Percentiles rank a stretch among this genome's conserved stretches.
phyloP scores from a whole-genome alignment of 164 flowering plant species.

The Chimonanthus salicifolius region DNA sequence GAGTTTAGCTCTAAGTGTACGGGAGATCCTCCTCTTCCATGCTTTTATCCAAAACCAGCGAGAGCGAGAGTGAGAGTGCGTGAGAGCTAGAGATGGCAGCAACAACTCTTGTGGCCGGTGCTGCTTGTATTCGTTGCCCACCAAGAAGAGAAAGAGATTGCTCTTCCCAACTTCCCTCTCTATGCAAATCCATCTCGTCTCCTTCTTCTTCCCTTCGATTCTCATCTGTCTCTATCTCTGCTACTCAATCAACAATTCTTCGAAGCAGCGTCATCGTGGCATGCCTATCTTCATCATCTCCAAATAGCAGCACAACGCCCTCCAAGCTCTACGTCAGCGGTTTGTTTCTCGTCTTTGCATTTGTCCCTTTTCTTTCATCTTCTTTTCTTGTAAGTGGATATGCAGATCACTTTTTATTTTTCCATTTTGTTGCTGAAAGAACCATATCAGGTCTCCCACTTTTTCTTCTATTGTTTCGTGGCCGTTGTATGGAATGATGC shows the following conservation, averaged over 20 bases:
- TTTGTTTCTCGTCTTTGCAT: constrained; percentile 15
- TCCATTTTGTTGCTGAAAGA: background rate
- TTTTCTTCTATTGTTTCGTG: background rate
- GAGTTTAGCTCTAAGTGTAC: too few species aligned
- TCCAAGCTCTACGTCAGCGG: constrained; percentile 57
- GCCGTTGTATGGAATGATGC: background rate
- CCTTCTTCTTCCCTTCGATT: constrained; percentile 6
- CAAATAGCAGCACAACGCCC: constrained; percentile 5
- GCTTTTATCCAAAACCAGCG: too few species aligned
- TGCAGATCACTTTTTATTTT: background rate
- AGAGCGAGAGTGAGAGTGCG: background rate
- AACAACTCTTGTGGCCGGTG: constrained; percentile 3
- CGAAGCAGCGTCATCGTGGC: constrained; percentile 12
- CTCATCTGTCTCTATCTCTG: constrained; percentile 10
- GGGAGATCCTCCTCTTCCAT: too few species aligned
- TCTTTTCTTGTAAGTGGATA: background rate
- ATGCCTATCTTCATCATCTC: constrained; percentile 20
- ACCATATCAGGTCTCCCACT: background rate
- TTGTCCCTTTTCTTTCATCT: background rate
- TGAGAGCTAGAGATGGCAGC: constrained; percentile 11
- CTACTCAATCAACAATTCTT: constrained; percentile 2
- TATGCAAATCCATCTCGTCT: constrained; percentile 1
- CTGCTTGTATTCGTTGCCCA: constrained; percentile 8
- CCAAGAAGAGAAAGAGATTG: background rate
- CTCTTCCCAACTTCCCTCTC: background rate